phyloP scores from a whole-genome alignment of 768 basidiomycete species.

The Brasilioporus rufonigricans region DNA sequence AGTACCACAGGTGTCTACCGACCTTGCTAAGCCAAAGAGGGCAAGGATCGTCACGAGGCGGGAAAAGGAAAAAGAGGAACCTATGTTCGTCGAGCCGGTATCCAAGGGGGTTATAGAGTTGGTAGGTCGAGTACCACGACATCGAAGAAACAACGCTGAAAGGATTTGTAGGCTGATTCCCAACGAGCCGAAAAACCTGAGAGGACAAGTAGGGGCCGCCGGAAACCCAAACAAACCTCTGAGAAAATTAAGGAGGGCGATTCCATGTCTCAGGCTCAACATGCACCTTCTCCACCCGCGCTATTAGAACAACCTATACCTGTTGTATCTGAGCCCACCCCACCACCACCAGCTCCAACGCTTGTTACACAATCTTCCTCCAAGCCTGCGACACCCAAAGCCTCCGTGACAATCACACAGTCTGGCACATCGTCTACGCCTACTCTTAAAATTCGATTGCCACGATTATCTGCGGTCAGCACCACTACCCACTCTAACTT shows the following conservation, averaged over 20 bases:
- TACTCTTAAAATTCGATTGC: slow-evolving; percentile 34
- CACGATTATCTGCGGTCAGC: slow-evolving; percentile 31
- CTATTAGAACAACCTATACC: slow-evolving; percentile 15
- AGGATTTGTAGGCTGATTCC: slow-evolving; percentile 5
- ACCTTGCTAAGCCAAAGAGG: slow-evolving; percentile 29
- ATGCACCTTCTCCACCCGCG: slow-evolving; percentile 13
- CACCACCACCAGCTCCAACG: slow-evolving; percentile 4
- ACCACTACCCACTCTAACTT: slow-evolving; percentile 22
- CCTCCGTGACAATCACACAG: slow-evolving; percentile 35
- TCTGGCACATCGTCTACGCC: slow-evolving; percentile 32
- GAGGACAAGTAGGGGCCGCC: slow-evolving; percentile 21
- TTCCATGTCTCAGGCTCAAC: slow-evolving; percentile 5
- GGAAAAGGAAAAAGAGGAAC: slow-evolving; percentile 27
- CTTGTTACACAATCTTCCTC: slow-evolving; percentile 10
- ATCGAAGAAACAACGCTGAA: slow-evolving; percentile 3
- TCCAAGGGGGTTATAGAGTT: neutral
- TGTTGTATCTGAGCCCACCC: slow-evolving; percentile 11
- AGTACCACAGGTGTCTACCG: slow-evolving; percentile 14
- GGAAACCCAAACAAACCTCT: slow-evolving; percentile 18
- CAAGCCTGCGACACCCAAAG: slow-evolving; percentile 32
- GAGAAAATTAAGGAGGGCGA: slow-evolving; percentile 19
- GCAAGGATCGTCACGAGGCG: slow-evolving; percentile 28
- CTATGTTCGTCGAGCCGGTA: slow-evolving; percentile 4
- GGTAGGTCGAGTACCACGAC: slow-evolving; percentile 16
- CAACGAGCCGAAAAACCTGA: slow-evolving; percentile 14